These are phyloP conservation scores for Podila minutissima DNA, from an alignment of 192 early-diverging fungal species.

Conservation along the genomic window DNA sequence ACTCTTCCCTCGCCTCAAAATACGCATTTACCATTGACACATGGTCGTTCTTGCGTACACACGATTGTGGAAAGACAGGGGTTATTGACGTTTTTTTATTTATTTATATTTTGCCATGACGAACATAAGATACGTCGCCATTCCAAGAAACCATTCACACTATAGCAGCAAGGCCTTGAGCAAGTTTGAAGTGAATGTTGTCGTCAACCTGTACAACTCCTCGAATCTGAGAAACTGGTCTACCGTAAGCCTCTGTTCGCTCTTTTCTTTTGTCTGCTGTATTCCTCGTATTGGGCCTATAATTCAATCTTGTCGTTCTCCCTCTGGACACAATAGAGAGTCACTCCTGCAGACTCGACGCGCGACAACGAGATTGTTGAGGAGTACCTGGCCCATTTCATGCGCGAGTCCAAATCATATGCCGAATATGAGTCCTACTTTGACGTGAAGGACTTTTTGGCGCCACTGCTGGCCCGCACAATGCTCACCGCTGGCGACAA, in stretches of 20 bases:
- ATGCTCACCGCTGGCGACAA: slow-evolving; percentile 41
- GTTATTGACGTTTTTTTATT: neutral
- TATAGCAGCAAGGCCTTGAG: slow-evolving; percentile 12
- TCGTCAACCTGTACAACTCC: slow-evolving; percentile 4
- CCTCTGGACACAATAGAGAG: slow-evolving; percentile 9
- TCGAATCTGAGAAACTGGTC: slow-evolving; percentile 12
- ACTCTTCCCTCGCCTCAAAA: neutral
- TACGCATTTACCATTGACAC: no score
- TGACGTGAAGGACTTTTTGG: slow-evolving; percentile 24
- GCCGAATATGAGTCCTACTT: slow-evolving; percentile 34
- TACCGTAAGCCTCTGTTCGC: neutral
- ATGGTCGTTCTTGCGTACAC: neutral
- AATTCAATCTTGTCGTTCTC: no score
- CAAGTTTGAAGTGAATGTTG: neutral
- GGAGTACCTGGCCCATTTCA: slow-evolving; percentile 34
- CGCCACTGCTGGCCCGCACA: slow-evolving; percentile 25
- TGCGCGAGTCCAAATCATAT: slow-evolving; percentile 25
- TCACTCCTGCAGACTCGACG: slow-evolving; percentile 6
- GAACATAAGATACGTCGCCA: slow-evolving; percentile 16
- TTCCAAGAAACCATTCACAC: slow-evolving; percentile 15
- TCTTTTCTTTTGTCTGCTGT: neutral
- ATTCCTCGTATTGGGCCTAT: neutral
- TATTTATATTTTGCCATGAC: neutral
- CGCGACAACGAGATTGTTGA: slow-evolving; percentile 18
- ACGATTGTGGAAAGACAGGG: neutral